Evolutionary conservation across 164 flowering plant species (phyloP), one percentile per base, ranked within the genome.

Genomic region (Aristolochia contorta): DNA sequence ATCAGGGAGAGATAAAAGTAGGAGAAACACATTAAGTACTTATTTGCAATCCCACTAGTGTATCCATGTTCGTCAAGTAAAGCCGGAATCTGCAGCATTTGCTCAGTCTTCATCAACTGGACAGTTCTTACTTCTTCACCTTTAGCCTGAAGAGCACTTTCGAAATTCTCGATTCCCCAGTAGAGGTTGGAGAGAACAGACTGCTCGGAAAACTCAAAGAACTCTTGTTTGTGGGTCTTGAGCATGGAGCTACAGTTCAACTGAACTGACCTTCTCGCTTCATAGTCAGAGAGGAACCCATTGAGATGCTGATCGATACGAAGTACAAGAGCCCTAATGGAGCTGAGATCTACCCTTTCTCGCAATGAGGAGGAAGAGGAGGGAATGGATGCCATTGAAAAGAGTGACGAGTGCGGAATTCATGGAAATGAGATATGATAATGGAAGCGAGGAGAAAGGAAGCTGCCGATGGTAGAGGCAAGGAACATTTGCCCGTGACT

Each of bases 31-130:
- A 85, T 67, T 67, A 88, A 65, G 53, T 62, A 76, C 19, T n/a
- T 8, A 62, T 88, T 88, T 1, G 76, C 63, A 18, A 82, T 71
- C 41, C 86, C 88, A 1, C 78, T 71, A 1, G 92, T 88, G 24
- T 57, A 62, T 48, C 80, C 92, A 55, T 78, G 66, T 23, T 82
- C 90, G 24, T 81, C 77, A 12, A 84, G 72, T 69, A 84, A 67
- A 47, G 96, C 96, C 0, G 88, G 90, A 23, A 74, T 74, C 62
- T 88, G 96, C 60, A 88, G 84, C 92, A 82, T 76, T 59, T 59
- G 70, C 72, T 85, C 92, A 1, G 86, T 63, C 30, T 72, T 77
- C 60, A 61, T 70, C 65, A 88, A 67, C 62, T 55, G 52, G 20
- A 50, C 47, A 10, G 64, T 16, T 58, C 48, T 78, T 55, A 76